Percentiles rank a stretch among this genome's conserved stretches.
phyloP scores from a whole-genome alignment of 768 basidiomycete genomes.

The Kondoa malvinella region DNA sequence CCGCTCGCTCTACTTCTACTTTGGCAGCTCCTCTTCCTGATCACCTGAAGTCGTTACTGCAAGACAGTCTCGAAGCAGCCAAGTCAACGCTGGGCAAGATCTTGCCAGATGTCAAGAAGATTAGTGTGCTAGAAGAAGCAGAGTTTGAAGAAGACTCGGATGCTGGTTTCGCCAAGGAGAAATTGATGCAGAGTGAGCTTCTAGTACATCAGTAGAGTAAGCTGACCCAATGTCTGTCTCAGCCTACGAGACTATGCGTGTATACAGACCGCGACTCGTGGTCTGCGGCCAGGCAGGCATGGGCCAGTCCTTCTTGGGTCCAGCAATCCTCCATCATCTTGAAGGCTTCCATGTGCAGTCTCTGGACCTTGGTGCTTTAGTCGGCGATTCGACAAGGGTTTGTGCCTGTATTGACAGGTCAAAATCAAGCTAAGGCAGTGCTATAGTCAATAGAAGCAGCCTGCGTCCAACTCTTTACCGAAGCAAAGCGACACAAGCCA shows the following conservation, averaged over 20 bases:
- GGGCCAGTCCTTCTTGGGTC: slow-evolving; percentile 79
- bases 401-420: slow-evolving; percentile 28
- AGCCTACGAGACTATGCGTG: slow-evolving; percentile 82
- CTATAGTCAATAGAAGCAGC: slow-evolving; percentile 70
- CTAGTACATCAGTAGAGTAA: not conserved
- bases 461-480: slow-evolving; percentile 83
- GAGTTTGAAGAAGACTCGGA: slow-evolving; percentile 68
- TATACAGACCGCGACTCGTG: slow-evolving; percentile 74
- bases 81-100: slow-evolving; percentile 55
- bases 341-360: slow-evolving; percentile 93
- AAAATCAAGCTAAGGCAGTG: not conserved
- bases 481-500: slow-evolving; percentile 92
- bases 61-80: slow-evolving; percentile 49
- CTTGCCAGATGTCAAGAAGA: slow-evolving; percentile 62
- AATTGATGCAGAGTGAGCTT: slow-evolving; percentile 46
- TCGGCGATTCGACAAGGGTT: slow-evolving; percentile 78
- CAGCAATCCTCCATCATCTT: slow-evolving; percentile 77
- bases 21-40: slow-evolving; percentile 65
- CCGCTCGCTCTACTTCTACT: slow-evolving; percentile 74
- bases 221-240: not conserved
- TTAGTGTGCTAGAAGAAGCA: slow-evolving; percentile 80
- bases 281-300: slow-evolving; percentile 67
- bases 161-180: slow-evolving; percentile 73
- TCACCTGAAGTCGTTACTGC: slow-evolving; percentile 66
- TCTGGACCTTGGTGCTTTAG: slow-evolving; percentile 69